Percentiles rank a stretch among this genome's conserved stretches.
Evolutionary conservation across 2,329 filamentous ascomycete species (phyloP).

Genomic region (Cladosporium oxysporum): DNA sequence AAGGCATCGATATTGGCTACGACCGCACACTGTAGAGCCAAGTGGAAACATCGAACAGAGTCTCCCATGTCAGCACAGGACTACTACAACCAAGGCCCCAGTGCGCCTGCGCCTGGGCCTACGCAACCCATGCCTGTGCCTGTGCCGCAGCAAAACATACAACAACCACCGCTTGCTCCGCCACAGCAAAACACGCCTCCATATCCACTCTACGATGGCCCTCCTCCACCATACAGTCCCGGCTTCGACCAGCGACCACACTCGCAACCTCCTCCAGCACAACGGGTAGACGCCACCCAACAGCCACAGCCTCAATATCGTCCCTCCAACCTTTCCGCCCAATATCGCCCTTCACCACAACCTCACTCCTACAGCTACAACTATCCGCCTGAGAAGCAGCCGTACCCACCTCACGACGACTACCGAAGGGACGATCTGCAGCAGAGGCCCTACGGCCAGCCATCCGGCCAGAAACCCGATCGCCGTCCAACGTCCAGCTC

Average conservation of each 20-base stretch:
- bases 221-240: conserved; percentile 21
- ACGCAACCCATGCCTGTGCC: conserved; percentile 17
- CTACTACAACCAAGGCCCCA: conserved; percentile 19
- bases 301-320: conserved; percentile 15
- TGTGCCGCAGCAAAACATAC: neutral
- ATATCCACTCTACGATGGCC: conserved; percentile 23
- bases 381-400: conserved; percentile 33
- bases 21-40: neutral
- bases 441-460: conserved; percentile 22
- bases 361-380: conserved; percentile 29
- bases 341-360: conserved; percentile 18
- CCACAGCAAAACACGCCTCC: conserved; percentile 17
- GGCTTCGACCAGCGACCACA: conserved; percentile 19
- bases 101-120: conserved; percentile 16
- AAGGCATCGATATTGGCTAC: neutral
- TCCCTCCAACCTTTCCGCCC: conserved; percentile 5
- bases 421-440: conserved; percentile 28
- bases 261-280: conserved; percentile 20
- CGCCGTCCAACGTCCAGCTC: conserved; percentile 5
- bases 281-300: neutral
- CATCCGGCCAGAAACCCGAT: conserved; percentile 10
- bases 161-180: conserved; percentile 12
- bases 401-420: conserved; percentile 22
- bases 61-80: conserved; percentile 22
- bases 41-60: neutral